Base-by-base conservation (phyloP, 75 land plant species). In the Sequoia sempervirens region DNA sequence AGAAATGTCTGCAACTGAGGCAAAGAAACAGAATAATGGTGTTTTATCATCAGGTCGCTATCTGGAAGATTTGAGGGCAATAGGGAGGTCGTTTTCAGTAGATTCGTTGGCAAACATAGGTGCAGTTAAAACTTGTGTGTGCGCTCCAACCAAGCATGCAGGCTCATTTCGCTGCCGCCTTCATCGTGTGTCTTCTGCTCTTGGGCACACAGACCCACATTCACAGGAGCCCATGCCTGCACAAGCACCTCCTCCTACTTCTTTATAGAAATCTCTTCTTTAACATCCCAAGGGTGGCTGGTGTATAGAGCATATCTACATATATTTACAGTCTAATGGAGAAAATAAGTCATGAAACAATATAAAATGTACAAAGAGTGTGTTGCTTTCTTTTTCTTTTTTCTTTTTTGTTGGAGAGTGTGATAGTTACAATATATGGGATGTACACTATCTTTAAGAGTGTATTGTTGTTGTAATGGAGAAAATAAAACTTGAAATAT, bases 121-220 rank as follows among this genome's bases (percentile, higher is more conserved):
- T 6, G 66, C 66, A 6, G 66, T 23, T 5, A 61, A 61, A 61
- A 61, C 66, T 6, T 74, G 76, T 37, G 76, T 74, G 43, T 74
- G 76, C 23, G 41, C 76, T 37, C 76, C 76, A 17, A 74, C 76
- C 1, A 74, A 7, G 1, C 76, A 74, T 18, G 37, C 76, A 17
- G 76, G 76, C 17, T 74, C 76, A 5, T 74, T 74, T 74, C 76
- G 76, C 20, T 74, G 76, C 40, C 76, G 76, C 76, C 76, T 74
- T 14, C 76, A 74, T 37, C 76, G 76, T 4, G 4, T 61, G 66
- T 1, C 23, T 61, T 61, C 66, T 61, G 4, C n/a, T 23, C 23
- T 23, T 2, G 66, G 26, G 2, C 52, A 50, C 5, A 43, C 45
- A 43, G 45, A 4, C 45, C 45, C 45, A 50, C 52, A 1, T 50